Base-by-base conservation (phyloP, 2,329 filamentous ascomycete genomes). In the Colletotrichum sp. region DNA sequence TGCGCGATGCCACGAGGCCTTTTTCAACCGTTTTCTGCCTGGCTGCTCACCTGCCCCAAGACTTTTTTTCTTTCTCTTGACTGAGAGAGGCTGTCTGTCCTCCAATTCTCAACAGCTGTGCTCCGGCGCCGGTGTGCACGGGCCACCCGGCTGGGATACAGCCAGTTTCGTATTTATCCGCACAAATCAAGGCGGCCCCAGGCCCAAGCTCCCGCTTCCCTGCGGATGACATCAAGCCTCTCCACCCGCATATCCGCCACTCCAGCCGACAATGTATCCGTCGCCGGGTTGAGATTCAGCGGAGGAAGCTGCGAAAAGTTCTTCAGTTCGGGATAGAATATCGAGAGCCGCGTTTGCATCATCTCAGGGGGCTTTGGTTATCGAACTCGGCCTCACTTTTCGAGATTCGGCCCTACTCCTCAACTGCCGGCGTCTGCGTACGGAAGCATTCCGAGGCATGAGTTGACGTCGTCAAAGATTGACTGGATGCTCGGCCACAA, bases 141-240 rank as follows among this genome's bases (percentile, higher is more conserved):
- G 74, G 34, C 34, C 74, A 76, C 3, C 15, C 34, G 43, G 7
- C 43, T 67, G 62, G 69, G 69, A 74, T 74, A 34, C 58, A 61
- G 32, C 25, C 56, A 74, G 74, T 76, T 74, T 76, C 74, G 74
- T 65, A 76, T 74, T 65, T 76, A 76, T 74, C 74, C 70, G 74
- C 74, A 27, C 74, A 76, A 76, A 76, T 76, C 74, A 76, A 76
- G 74, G 74, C 74, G 32, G 74, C 65, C 74, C 55, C 56, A 55
- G 74, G 74, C 65, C 74, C 74, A 76, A 76, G 74, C 74, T 74
- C 65, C 70, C 28, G 25, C 55, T 68, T 75, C 73, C 73, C 73
- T 75, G 64, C 39, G 73, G 56, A 76, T 76, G 74, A 76, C 74
- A 76, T 76, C 74, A 76, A 76, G 64, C 58, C 70, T 65, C 70